Percentiles rank a stretch among this genome's conserved stretches.
phyloP scores from a whole-genome alignment of 768 basidiomycete genomes.

The Tulasnella sp. region DNA sequence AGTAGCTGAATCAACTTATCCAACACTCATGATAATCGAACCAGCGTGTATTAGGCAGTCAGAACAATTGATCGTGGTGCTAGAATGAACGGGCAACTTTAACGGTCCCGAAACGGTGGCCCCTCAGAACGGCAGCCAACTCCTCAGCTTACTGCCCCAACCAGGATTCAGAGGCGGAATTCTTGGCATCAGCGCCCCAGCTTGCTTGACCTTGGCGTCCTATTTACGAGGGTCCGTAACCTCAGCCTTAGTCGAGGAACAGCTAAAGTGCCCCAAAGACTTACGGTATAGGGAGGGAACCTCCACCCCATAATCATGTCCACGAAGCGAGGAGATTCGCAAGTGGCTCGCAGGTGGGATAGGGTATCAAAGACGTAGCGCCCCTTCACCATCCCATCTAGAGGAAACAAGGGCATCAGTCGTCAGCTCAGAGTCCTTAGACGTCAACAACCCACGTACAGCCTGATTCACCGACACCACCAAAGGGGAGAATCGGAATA shows the following conservation, averaged over 20 bases:
- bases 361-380: conserved; percentile 77
- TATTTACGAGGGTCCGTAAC: background rate
- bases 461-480: conserved; percentile 73
- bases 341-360: conserved; percentile 67
- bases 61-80: too few species aligned
- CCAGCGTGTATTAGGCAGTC: too few species aligned
- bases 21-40: too few species aligned
- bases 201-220: conserved; percentile 21
- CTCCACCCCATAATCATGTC: conserved; percentile 45
- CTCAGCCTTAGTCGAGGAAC: background rate
- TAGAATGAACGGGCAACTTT: too few species aligned
- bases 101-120: too few species aligned
- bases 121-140: conserved; percentile 15
- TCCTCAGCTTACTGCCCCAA: background rate
- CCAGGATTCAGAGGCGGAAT: background rate
- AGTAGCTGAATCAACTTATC: too few species aligned
- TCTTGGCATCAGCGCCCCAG: background rate
- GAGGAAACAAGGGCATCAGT: background rate
- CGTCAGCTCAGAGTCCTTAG: conserved; percentile 2
- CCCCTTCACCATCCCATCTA: conserved; percentile 64
- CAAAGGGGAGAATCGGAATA: conserved; percentile 71
- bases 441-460: conserved; percentile 51
- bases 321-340: conserved; percentile 51
- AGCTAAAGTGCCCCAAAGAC: background rate
- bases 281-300: conserved; percentile 48